A percentile compares a stretch with the other conserved stretches of the same genome.
phyloP scores from a whole-genome alignment of 139 green algal species.

The Parachlorella kessleri region DNA sequence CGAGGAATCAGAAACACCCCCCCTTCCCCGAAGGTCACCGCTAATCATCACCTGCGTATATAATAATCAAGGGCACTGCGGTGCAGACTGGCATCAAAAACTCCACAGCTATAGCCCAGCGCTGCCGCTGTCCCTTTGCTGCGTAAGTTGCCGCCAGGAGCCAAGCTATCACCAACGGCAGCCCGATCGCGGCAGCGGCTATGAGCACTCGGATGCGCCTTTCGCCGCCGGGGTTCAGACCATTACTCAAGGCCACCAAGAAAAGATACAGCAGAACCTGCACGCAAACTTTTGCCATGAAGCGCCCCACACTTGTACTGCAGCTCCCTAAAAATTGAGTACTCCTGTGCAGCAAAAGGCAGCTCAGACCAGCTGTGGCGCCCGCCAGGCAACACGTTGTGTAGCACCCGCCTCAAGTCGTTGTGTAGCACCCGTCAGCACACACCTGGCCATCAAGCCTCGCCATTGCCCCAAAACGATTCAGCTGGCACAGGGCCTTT shows the following conservation, averaged over 20 bases:
- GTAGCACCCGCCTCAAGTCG: too few species aligned
- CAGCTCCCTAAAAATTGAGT: too few species aligned
- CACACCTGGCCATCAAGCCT: neutral
- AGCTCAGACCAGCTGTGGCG: too few species aligned
- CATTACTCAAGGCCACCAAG: neutral
- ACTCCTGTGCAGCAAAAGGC: too few species aligned
- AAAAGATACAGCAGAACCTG: neutral
- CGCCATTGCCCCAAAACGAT: neutral
- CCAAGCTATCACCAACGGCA: neutral
- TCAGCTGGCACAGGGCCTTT: neutral
- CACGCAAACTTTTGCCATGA: too few species aligned
- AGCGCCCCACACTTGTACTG: too few species aligned
- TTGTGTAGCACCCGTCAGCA: too few species aligned
- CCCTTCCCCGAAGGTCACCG: neutral
- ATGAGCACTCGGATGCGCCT: neutral
- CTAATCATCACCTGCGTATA: conserved; percentile 17
- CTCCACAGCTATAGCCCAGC: conserved; percentile 18
- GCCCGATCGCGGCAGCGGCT: neutral
- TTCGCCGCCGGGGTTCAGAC: neutral
- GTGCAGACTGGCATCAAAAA: conserved; percentile 22
- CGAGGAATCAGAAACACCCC: neutral
- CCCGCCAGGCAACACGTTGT: too few species aligned
- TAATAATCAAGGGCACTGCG: conserved; percentile 12
- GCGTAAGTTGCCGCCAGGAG: neutral
- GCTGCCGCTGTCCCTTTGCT: neutral